Evolutionary conservation across 805 yeast species (phyloP).

Genomic region (Candida glaebosa): DNA sequence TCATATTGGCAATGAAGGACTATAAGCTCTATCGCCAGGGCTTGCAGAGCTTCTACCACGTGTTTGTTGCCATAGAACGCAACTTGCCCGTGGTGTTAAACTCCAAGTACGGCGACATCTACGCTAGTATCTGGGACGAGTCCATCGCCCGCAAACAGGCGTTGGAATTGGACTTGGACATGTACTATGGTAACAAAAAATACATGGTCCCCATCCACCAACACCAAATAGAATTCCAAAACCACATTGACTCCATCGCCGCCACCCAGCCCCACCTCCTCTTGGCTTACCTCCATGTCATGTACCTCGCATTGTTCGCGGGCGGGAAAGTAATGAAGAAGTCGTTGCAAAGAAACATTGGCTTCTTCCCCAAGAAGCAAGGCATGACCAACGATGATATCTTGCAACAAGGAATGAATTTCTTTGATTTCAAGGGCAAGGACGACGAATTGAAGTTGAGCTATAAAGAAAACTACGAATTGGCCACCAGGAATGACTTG

Average conservation of each 20-base stretch:
- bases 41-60: constrained; percentile 66
- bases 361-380: constrained; percentile 70
- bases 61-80: constrained; percentile 59
- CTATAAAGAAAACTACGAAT: constrained; percentile 75
- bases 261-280: constrained; percentile 64
- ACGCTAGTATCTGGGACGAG: constrained; percentile 64
- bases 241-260: constrained; percentile 56
- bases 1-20: constrained; percentile 74
- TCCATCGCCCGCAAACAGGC: constrained; percentile 60
- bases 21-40: constrained; percentile 79
- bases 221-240: constrained; percentile 57
- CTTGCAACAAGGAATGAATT: constrained; percentile 59
- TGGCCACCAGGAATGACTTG: constrained; percentile 67
- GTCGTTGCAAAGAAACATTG: constrained; percentile 59
- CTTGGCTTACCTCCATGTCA: constrained; percentile 79
- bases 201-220: constrained; percentile 56
- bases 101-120: constrained; percentile 42
- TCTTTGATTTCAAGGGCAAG: constrained; percentile 65
- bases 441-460: constrained; percentile 64
- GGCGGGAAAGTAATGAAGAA: constrained; percentile 78
- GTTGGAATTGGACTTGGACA: constrained; percentile 59
- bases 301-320: constrained; percentile 82
- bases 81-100: constrained; percentile 16
- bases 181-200: constrained; percentile 60
- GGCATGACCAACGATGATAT: constrained; percentile 66